phyloP scores from a whole-genome alignment of 495 filamentous ascomycete species.

The Hypomontagnella submonticulosa region DNA sequence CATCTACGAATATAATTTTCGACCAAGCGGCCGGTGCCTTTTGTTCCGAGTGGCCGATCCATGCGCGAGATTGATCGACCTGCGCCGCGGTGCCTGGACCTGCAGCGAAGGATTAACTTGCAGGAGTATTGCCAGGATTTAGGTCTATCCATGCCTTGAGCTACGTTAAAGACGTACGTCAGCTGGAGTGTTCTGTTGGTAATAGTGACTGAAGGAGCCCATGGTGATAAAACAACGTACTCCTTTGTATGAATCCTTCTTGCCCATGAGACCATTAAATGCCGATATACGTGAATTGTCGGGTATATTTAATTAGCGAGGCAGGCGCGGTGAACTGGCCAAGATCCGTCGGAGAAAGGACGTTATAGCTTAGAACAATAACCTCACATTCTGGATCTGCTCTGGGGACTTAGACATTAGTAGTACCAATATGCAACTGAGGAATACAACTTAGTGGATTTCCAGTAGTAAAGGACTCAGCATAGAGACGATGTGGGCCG shows the following conservation, averaged over 20 bases:
- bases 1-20: not conserved
- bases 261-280: not conserved
- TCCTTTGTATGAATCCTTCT: conserved; percentile 23
- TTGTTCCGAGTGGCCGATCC: not conserved
- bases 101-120: conserved; percentile 14
- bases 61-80: conserved; percentile 8
- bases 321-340: not conserved
- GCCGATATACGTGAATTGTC: not conserved
- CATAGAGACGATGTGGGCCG: not conserved
- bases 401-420: not conserved
- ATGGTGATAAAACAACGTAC: conserved; percentile 2
- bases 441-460: conserved; percentile 1
- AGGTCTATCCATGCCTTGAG: conserved; percentile 1
- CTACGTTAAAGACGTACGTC: conserved; percentile 3
- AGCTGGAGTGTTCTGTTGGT: conserved; percentile 14
- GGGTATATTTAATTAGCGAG: not conserved
- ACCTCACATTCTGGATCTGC: not conserved
- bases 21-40: not conserved
- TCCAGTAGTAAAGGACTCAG: not conserved
- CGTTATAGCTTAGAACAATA: not conserved
- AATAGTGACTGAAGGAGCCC: not conserved
- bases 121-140: conserved; percentile 5
- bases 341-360: not conserved
- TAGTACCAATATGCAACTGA: not conserved
- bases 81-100: conserved; percentile 4